Base-by-base conservation (phyloP, 345 rosid genomes). In the Hibiscus trionum region DNA sequence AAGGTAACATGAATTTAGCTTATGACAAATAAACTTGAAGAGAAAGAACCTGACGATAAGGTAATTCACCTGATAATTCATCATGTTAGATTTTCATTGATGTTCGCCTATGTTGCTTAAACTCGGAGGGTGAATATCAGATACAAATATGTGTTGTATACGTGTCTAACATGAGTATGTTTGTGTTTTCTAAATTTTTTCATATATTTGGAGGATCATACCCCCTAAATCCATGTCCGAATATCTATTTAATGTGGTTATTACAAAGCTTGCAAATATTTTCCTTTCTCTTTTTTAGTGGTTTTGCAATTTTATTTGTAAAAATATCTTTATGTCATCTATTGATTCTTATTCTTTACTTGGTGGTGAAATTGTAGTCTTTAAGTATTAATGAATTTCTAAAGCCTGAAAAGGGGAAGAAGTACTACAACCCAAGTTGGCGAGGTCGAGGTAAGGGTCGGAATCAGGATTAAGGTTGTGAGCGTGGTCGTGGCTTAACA, bases 351-450 rank as follows among this genome's bases (percentile, higher is more conserved):
- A 8, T 42, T 39, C 11, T 59, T n/a, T 35, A 44, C 64, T 26
- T 67, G 29, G 60, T 55, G 26, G 55, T 46, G 57, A 15, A 21
- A 21, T 33, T 24, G 76, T 72, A 90, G 93, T 70, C 88, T 65
- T 74, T 90, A 69, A 85, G 79, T 88, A 83, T 88, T 42, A 85
- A 85, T 61, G 93, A 88, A 76, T 90, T 88, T 56, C 79, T 88
- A 84, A 88, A 84, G 82, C 91, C 91, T 60, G 86, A 82, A 50
- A 86, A 88, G 56, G 91, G 91, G 29, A 89, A 84, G 37, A 83
- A 67, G 21, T 76, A 37, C 79, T 77, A 75, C 52, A 75, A 75
- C 19, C 70, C 76, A 1, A 78, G 82, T 29, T 80, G 90, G 3
- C 85, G 89, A 0, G 82, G 84, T 0, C 82, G 87, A 7, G 88